Evolutionary conservation across 176 grass and related monocot species (phyloP).

Genomic region (Puccinellia tenuiflora): DNA sequence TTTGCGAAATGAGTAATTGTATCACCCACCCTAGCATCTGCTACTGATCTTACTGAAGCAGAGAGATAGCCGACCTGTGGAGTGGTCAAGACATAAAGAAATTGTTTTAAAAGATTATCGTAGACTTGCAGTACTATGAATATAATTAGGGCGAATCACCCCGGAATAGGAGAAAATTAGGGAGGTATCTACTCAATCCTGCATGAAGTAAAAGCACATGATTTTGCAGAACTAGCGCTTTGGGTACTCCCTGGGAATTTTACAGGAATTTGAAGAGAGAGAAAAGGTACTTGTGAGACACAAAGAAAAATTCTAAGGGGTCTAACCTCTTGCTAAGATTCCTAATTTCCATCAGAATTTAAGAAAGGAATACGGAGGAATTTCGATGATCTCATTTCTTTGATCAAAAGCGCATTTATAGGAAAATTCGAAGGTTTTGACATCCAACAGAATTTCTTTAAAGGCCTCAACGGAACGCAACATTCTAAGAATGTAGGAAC

Average conservation of each 20-base stretch:
- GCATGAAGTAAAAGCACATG: not conserved
- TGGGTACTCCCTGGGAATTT: not conserved
- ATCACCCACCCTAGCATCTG: slow-evolving; percentile 92
- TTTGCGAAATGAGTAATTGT: slow-evolving; percentile 80
- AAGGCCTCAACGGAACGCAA: not conserved
- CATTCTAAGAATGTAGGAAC: not conserved
- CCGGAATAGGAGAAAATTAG: not conserved
- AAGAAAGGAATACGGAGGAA: not conserved
- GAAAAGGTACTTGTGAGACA: not conserved
- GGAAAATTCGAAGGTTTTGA: not conserved
- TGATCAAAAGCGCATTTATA: not conserved
- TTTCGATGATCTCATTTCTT: not conserved
- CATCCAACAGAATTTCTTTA: not conserved
- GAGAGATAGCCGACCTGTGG: slow-evolving; percentile 92
- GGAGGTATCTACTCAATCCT: not conserved
- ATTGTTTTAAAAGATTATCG: slow-evolving; percentile 3
- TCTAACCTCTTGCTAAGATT: not conserved
- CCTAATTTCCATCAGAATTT: not conserved
- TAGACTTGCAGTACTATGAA: not conserved
- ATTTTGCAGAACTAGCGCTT: not conserved
- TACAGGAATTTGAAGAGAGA: not conserved
- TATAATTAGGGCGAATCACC: not conserved
- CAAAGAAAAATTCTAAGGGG: not conserved
- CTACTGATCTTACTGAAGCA: slow-evolving; percentile 93
- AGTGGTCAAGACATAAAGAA: slow-evolving; percentile 13